Base-by-base conservation (phyloP, 768 basidiomycete species). In the Suillus brevipes region DNA sequence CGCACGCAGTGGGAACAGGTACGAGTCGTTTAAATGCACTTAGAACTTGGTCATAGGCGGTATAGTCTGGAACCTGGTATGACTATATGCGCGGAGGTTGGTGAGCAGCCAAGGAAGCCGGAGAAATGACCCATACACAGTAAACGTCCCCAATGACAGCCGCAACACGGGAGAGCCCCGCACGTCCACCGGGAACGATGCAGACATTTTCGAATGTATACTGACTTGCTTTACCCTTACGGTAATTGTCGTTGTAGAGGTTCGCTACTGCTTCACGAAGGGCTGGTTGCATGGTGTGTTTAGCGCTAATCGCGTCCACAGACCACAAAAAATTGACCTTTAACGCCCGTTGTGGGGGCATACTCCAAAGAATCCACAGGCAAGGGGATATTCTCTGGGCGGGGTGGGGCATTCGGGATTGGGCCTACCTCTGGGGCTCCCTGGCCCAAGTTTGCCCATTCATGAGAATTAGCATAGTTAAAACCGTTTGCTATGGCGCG, bases 401-500 rank as follows among this genome's bases (percentile, higher is more conserved):
- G 87, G 49, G 82, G 75, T 0, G 88, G 84, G 2, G 91, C 92
- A 63, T 86, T 84, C 12, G 94, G 94, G 53, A 96, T 87, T 3
- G 86, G 87, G 0, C 95, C 95, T 5, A 94, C 90, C 77, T 95
- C 94, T 9, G 94, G 94, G 18, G 93, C 92, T 50, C 92, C 93
- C 78, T 96, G 94, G n/a, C 95, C 96, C 12, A 94, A 82, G 72
- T 94, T 94, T 6, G 91, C 84, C 93, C 94, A 95, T 68, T 89
- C 88, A 71, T 92, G 89, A 16, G 87, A 88, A 68, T 81, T 80
- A 65, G 90, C 85, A 69, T 92, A 91, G 68, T 80, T 89, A 81
- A 95, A 97, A 10, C 95, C 95, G 73, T 97, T 97, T 13, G 94
- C 94, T 81, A 94, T 93, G n/a, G 95, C 92, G 65, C 95, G 88